Conservation (phyloP, 1,284 basidiomycete species). For the Takashimella koratensis region DNA sequence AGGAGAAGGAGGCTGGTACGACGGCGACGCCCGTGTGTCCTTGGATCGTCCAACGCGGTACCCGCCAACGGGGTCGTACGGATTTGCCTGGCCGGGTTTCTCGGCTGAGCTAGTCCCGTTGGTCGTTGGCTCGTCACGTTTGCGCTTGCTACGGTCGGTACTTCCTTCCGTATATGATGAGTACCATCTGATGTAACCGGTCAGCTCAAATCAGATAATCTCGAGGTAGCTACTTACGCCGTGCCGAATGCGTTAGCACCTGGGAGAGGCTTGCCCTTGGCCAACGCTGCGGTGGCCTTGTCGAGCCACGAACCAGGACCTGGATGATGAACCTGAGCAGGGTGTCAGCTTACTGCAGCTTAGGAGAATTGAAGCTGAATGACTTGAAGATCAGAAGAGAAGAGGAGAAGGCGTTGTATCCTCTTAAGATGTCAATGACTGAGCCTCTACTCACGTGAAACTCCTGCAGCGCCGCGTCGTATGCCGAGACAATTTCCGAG, state of each 20-base stretch:
- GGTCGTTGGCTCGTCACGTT: neutral
- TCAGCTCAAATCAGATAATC: no score
- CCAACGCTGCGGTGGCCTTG: constrained; percentile 45
- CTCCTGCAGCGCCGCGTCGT: constrained; percentile 46
- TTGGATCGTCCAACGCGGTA: neutral
- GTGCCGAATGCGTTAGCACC: constrained; percentile 33
- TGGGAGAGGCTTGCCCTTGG: constrained; percentile 35
- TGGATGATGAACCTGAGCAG: constrained; percentile 42
- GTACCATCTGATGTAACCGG: constrained; percentile 16
- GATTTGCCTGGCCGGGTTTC: constrained; percentile 3
- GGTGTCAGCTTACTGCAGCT: no score
- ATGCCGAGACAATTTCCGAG: constrained; percentile 43
- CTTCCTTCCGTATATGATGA: neutral
- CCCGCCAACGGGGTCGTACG: neutral
- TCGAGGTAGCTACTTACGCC: constrained; percentile 26
- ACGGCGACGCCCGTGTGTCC: constrained; percentile 4
- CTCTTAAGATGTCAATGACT: neutral
- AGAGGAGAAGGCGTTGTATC: no score
- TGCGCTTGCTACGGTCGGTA: neutral
- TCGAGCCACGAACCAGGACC: constrained; percentile 49
- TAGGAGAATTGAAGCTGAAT: no score
- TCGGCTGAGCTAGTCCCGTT: neutral
- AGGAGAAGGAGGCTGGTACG: constrained; percentile 16
- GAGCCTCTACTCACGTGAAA: constrained; percentile 38
- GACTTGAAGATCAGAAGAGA: no score